Base-by-base conservation (phyloP, 2,329 filamentous ascomycete genomes). In the Aspergillus sp. region DNA sequence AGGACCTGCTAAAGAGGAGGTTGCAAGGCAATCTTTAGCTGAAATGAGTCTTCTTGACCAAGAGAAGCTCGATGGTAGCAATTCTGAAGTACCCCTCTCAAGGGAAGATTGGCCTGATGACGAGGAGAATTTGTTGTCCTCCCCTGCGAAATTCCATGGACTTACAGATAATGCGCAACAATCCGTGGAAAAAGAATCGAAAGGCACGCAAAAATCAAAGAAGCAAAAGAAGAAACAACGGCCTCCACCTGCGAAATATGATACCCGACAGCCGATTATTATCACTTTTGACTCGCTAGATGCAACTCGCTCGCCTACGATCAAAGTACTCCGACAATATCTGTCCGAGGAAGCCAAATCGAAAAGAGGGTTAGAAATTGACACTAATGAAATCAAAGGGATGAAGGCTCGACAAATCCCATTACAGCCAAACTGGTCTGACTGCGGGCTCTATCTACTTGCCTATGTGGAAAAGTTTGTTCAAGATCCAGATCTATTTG, bases 231-330 rank as follows among this genome's bases (percentile, higher is more conserved):
- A 56, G 64, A 56, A 66, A 60, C 44, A 48, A 39, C 48, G 48
- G 44, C 51, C 49, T 29, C 52, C 54, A 5, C 44, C 53, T 41
- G 65, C 66, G 29, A 78, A 72, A 48, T 68, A 70, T 45, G 71
- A 79, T 42, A 67, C 71, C 1, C 69, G 68, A 7, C 74, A 81
- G 40, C 82, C 88, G 1, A 78, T 80, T 31, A 90, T 97, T 49
- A 83, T 97, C 50, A 89, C 88, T 0, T 78, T 97, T 27, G 93
- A 98, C 64, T 97, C 93, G 0, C 74, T 97, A 1, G 83, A 82
- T n/a, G 57, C 66, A 5, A 37, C 71, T 0, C 88, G 90, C 53
- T 72, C 78, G 1, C 68, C 73, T 1, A 86, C 88, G 5, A 81
- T 85, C 49, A 76, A 65, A 37, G 76, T 78, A 31, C 71, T 98